These are phyloP conservation scores for Fusarium coffeatum DNA, from an alignment of 2,329 filamentous ascomycete genomes.

Conservation along the genomic window DNA sequence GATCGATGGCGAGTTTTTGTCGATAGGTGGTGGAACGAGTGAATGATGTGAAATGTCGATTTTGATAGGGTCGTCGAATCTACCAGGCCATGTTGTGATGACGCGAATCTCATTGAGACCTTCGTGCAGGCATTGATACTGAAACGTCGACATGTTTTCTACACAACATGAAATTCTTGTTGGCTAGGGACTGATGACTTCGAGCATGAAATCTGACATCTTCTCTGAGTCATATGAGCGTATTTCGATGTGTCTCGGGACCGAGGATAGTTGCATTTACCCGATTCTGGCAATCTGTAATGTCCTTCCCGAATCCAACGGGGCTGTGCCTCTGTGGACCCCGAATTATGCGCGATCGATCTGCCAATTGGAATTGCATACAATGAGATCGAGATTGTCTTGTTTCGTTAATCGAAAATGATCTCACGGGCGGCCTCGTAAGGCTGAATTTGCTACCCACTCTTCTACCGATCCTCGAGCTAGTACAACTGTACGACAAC, in stretches of 20 bases:
- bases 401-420: not conserved
- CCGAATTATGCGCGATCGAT: not conserved
- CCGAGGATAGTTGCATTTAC: not conserved
- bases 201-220: not conserved
- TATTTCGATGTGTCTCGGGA: not conserved
- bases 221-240: not conserved
- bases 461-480: not conserved
- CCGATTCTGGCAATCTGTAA: not conserved
- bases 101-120: not conserved
- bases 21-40: not conserved
- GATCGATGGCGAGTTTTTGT: fast-evolving
- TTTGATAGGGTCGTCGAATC: not conserved
- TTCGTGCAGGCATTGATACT: not conserved
- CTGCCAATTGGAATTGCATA: not conserved
- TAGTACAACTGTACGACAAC: too few species aligned
- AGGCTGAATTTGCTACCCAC: not conserved
- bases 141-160: not conserved
- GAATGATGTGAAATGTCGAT: not conserved
- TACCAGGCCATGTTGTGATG: not conserved
- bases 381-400: not conserved
- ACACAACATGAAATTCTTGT: too few species aligned
- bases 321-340: not conserved
- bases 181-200: not conserved
- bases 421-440: not conserved
- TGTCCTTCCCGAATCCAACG: fast-evolving